Evolutionary conservation across 495 filamentous ascomycete genomes (phyloP), one percentile per base, ranked within the genome.

Genomic region (Penicillium robsamsonii): DNA sequence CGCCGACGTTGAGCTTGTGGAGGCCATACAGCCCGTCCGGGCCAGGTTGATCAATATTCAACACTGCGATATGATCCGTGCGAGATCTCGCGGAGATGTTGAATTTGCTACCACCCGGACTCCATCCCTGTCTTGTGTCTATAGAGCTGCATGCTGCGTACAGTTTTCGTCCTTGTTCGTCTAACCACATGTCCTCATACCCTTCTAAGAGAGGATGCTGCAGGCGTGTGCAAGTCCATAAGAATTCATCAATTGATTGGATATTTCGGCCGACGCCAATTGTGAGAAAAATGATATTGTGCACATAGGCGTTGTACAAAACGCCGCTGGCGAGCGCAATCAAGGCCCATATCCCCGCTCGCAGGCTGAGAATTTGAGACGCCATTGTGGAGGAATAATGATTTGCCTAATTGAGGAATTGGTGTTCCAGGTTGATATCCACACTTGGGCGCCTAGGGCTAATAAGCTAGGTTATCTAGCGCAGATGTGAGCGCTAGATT

Each of bases 121-220:
- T 17, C 35, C 35, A 38, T 38, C 35, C 35, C n/a, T 38, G 35
- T 38, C 35, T n/a, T n/a, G 35, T 17, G 3, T 17, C 15, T 38
- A 38, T n/a, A 8, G 15, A 13, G 15, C n/a, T 17, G 35, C 35
- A 38, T 38, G 2, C n/a, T 38, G n/a, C 15, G 7, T 38, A 38
- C 35, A 38, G n/a, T 11, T 63, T 57, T 13, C 74, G 64, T 1
- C 55, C 66, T 24, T 54, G 30, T 3, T 71, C 60, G 50, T 75
- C 68, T 11, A 77, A 56, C 68, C 68, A 77, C 65, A 75, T 61
- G 48, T 77, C 72, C 54, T 75, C 72, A 52, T 72, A 78, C 41
- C 59, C 66, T 25, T 70, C 68, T 0, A 78, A 55, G 15, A 70
- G 66, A n/a, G 66, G 58, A 40, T 73, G 61, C 15, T 59, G 49